Conservation (phyloP, 495 filamentous ascomycete genomes). For the Penicillium tannophilum region DNA sequence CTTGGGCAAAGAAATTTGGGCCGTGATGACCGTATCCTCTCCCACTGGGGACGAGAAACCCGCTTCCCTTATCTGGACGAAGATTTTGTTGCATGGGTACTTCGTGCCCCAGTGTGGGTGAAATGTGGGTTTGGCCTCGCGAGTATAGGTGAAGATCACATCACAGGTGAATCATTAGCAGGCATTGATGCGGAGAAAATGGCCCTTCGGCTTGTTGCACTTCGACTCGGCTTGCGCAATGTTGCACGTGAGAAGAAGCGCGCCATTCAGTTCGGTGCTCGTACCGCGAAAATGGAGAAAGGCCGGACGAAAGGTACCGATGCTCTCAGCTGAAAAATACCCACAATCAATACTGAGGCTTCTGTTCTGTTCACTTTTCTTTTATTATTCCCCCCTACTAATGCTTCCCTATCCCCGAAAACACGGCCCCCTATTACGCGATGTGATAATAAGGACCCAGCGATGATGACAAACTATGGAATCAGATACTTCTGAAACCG, state of each 20-base stretch:
- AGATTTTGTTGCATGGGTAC: slow-evolving; percentile 76
- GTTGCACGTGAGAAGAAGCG: slow-evolving; percentile 88
- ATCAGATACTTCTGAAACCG: slow-evolving; percentile 57
- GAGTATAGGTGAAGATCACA: background rate
- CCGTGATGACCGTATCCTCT: slow-evolving; percentile 87
- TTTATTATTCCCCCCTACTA: background rate
- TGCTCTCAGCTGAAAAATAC: slow-evolving; percentile 36
- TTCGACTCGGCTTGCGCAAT: slow-evolving; percentile 65
- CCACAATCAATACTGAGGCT: background rate
- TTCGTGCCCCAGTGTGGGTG: slow-evolving; percentile 71
- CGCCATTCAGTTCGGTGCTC: slow-evolving; percentile 85
- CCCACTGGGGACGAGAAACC: slow-evolving; percentile 86
- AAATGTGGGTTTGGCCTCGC: slow-evolving; percentile 76
- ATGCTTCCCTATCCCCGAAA: background rate
- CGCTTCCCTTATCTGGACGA: slow-evolving; percentile 95
- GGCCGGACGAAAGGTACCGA: slow-evolving; percentile 74
- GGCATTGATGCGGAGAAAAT: slow-evolving; percentile 76
- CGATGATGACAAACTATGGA: slow-evolving; percentile 50
- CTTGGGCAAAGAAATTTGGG: slow-evolving; percentile 93
- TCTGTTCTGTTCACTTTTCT: background rate
- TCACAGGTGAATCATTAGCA: slow-evolving; percentile 9
- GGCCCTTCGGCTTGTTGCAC: slow-evolving; percentile 76
- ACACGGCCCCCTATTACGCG: background rate
- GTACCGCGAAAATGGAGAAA: slow-evolving; percentile 83
- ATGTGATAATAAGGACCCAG: slow-evolving; percentile 18